Evolutionary conservation across 495 filamentous ascomycete species (phyloP), one percentile per base, ranked within the genome.

Genomic region (Aspergillus asperescens): DNA sequence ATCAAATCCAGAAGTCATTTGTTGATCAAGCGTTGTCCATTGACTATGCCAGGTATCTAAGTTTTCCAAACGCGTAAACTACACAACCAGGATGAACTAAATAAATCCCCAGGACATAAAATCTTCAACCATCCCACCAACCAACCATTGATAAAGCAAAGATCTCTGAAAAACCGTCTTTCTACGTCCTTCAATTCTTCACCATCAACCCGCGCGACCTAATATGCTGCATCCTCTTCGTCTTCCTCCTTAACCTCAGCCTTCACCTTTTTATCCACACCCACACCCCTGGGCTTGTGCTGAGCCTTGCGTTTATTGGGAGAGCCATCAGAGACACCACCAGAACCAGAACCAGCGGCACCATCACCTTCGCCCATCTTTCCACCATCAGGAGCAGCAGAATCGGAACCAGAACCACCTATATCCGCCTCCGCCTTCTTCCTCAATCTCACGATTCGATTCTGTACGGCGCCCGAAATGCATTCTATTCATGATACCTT

Each of bases 391-490:
- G 8, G 1, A 18, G n/a, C 18, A 18, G n/a, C n/a, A n/a, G n/a
- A n/a, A n/a, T n/a, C n/a, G n/a, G n/a, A 4, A 19, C 12, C 29
- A 12, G 4, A 7, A 12, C 4, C 29, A 12, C 9, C 37, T 22
- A 2, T 16, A 13, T 29, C 27, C 5, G 15, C 37, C 13, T 39
- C 39, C 0, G 48, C 55, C 16, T 38, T 46, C 7, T 15, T 29
- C 15, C 23, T 48, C 23, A 57, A 49, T 4, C 45, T 19, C 7
- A 29, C 25, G 16, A 58, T 50, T 15, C 50, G 55, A 18, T 58
- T 52, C 10, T 54, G 16, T 22, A 54, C 31, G 1, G 50, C 55
- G 44, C 55, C 50, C 12, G 44, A n/a, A 18, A 48, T 22, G 15
- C 55, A 58, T 12, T 54, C 55, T 58, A 15, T 31, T 27, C n/a